Evolutionary conservation across 2,329 filamentous ascomycete genomes (phyloP).

Genomic region (Venturia oleaginea): DNA sequence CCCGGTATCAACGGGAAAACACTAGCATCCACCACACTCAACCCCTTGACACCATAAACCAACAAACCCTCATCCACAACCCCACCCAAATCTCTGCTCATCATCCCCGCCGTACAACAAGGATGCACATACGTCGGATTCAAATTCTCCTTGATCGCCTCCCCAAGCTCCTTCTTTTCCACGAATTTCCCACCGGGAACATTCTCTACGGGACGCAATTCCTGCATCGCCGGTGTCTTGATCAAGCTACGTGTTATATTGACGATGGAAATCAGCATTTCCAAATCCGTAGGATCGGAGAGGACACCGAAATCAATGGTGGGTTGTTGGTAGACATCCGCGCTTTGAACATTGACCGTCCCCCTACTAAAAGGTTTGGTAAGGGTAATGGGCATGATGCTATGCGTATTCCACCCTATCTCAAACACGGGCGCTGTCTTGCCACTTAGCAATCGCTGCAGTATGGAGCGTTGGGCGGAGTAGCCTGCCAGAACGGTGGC

Average conservation of each 20-base stretch:
- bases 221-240: conserved; percentile 15
- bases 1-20: conserved; percentile 18
- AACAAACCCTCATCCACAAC: conserved; percentile 22
- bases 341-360: conserved; percentile 23
- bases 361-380: conserved; percentile 19
- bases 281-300: neutral
- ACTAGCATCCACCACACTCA: conserved; percentile 21
- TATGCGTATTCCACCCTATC: neutral
- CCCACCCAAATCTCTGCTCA: conserved; percentile 21
- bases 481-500: conserved; percentile 12
- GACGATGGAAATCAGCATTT: neutral
- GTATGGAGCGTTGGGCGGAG: conserved; percentile 12
- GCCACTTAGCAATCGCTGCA: conserved; percentile 7
- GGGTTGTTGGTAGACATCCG: neutral
- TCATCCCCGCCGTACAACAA: conserved; percentile 23
- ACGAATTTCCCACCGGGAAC: conserved; percentile 21
- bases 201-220: conserved; percentile 21
- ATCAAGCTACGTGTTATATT: conserved; percentile 18
- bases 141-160: conserved; percentile 18
- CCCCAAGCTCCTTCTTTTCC: conserved; percentile 20
- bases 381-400: neutral
- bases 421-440: conserved; percentile 11
- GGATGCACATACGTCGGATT: conserved; percentile 19
- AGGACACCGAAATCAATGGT: neutral
- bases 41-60: conserved; percentile 21